Evolutionary conservation across 345 rosid species (phyloP), one percentile per base, ranked within the genome.

Genomic region (Lenwebbia sp.): DNA sequence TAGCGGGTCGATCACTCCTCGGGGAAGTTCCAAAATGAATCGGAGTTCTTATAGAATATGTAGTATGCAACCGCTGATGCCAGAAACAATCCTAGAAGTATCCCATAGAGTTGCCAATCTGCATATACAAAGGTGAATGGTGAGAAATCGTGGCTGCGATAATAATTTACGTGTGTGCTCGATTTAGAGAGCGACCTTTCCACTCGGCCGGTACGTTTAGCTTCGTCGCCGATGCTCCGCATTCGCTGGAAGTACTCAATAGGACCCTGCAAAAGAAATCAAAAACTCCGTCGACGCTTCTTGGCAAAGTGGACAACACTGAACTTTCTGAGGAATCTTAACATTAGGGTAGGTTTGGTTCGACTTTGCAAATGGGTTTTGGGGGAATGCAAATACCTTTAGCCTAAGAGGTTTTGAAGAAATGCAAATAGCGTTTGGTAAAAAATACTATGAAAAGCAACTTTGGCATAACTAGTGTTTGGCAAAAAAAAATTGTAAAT

Each of bases 21-120:
- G 21, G 98, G 99, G 49, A 96, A 92, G 26, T 89, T 91, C 98
- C 99, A 95, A 86, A 97, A 97, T 54, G 97, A 92, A 91, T 94
- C 98, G 0, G 98, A 96, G 56, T 95, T 95, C 93, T 94, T 88
- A 28, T 95, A 97, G 92, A 97, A 95, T 6, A 94, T 53, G 92
- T 94, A 97, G 85, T 94, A 95, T 54, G 89, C 92, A 65, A 90
- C 88, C 55, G 94, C 94, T 26, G 99, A 97, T 41, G 94, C 98
- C 92, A 96, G 83, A 87, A 97, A 97, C 88, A 97, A 89, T 86
- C 96, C 96, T 57, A 92, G 53, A 55, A 97, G 89, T 87, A 97
- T 55, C 76, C 93, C 85, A 82, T 97, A 97, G 5, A 97, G 95
- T 90, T 97, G 99, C 99, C 99, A 97, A 88, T 94, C 99, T 96